A percentile compares a stretch with the other conserved stretches of the same genome.
phyloP scores from a whole-genome alignment of 1,284 basidiomycete genomes.

The Anthracocystis panici-leucophaei region DNA sequence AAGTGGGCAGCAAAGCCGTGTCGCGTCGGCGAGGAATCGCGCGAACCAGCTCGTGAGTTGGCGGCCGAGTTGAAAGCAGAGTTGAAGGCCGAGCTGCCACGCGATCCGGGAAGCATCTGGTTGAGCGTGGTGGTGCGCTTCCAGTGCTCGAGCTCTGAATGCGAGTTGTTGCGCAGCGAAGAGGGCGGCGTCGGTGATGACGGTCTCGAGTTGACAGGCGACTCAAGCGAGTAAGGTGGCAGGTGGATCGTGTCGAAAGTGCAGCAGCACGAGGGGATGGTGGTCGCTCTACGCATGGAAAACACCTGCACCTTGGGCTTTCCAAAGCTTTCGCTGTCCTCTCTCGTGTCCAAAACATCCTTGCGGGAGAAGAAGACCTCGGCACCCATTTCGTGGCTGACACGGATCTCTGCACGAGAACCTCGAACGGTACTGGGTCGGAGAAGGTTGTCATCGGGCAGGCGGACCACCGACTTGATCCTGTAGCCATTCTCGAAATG shows the following conservation, averaged over 20 bases:
- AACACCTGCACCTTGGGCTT: constrained; percentile 68
- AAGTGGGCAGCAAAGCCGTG: constrained; percentile 52
- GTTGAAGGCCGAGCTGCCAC: constrained; percentile 42
- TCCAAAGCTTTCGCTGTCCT: constrained; percentile 59
- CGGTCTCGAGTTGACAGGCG: constrained; percentile 57
- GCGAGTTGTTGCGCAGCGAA: constrained; percentile 39
- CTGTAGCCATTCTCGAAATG: constrained; percentile 58
- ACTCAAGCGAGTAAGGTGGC: constrained; percentile 66
- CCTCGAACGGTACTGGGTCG: constrained; percentile 66
- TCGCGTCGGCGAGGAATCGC: constrained; percentile 57
- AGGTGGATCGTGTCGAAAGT: constrained; percentile 67
- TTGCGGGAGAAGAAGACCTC: constrained; percentile 67
- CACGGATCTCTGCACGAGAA: constrained; percentile 62
- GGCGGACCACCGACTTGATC: constrained; percentile 62
- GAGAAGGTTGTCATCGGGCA: constrained; percentile 65
- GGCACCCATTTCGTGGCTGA: constrained; percentile 65
- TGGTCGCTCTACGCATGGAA: constrained; percentile 61
- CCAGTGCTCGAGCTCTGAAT: constrained; percentile 59
- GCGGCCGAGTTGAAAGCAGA: constrained; percentile 37
- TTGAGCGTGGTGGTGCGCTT: constrained; percentile 59
- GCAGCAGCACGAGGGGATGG: constrained; percentile 63
- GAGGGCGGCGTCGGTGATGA: constrained; percentile 52
- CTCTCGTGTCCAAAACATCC: constrained; percentile 59
- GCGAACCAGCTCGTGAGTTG: constrained; percentile 45
- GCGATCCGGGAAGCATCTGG: constrained; percentile 49